These are phyloP conservation scores for Trypanosoma platydactyli DNA, from an alignment of 208 protist species.

Conservation along the genomic window DNA sequence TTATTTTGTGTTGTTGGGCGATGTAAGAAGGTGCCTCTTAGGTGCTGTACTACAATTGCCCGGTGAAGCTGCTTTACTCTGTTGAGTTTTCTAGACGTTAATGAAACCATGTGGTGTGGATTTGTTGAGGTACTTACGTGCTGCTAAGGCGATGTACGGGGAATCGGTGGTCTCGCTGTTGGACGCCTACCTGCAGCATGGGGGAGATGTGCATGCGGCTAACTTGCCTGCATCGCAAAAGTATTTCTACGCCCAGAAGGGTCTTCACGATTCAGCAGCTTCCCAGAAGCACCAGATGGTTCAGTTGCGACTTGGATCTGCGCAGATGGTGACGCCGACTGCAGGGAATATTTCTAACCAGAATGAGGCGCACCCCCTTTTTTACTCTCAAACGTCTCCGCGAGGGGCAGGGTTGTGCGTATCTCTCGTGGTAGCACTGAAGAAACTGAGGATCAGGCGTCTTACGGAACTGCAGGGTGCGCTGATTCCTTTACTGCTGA, in stretches of 20 bases:
- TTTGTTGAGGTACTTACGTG: conserved; percentile 62
- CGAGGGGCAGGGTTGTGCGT: conserved; percentile 70
- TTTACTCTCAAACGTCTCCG: conserved; percentile 73
- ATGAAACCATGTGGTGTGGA: conserved; percentile 12
- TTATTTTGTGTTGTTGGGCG: conserved; percentile 3
- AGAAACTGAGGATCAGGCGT: conserved; percentile 63
- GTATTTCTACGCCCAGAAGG: conserved; percentile 62
- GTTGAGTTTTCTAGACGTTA: not conserved
- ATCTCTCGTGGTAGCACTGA: conserved; percentile 65
- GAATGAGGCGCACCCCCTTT: conserved; percentile 86
- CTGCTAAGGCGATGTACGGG: conserved; percentile 41
- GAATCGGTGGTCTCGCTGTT: conserved; percentile 65
- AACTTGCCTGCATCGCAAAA: conserved; percentile 80
- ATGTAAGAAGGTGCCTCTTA: too few species aligned
- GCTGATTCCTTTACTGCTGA: conserved; percentile 81
- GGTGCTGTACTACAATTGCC: too few species aligned
- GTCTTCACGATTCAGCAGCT: conserved; percentile 9
- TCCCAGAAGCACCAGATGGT: conserved; percentile 59
- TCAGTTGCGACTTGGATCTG: conserved; percentile 73
- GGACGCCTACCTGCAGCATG: conserved; percentile 49
- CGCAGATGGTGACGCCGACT: conserved; percentile 77
- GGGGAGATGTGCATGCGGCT: conserved; percentile 41
- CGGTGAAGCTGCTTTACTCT: not conserved
- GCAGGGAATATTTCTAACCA: conserved; percentile 60
- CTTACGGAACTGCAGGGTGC: conserved; percentile 88